Percentiles rank a stretch among this genome's conserved stretches.
Conservation (phyloP, 768 basidiomycete species). For the Pisolithus tinctorius region DNA sequence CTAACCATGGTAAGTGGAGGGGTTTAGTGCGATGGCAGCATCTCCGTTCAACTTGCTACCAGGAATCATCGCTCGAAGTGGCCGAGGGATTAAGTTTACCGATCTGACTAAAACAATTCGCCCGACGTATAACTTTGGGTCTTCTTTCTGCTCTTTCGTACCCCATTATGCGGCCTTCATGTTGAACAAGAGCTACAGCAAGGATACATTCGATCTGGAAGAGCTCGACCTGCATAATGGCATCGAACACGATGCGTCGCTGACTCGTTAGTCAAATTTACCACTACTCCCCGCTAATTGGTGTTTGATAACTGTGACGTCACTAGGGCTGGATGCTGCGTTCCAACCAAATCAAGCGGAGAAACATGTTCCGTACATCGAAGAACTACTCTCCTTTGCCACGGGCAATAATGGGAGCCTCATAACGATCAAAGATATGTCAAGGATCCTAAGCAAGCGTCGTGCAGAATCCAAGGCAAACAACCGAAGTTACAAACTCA, state of each 20-base stretch:
- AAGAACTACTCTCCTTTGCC: slow-evolving; percentile 53
- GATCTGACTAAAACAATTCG: slow-evolving; percentile 38
- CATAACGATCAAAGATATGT: slow-evolving; percentile 54
- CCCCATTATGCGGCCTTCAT: slow-evolving; percentile 53
- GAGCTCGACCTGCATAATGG: slow-evolving; percentile 72
- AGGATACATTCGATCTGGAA: slow-evolving; percentile 54
- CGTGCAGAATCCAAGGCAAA: slow-evolving; percentile 47
- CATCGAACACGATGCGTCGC: slow-evolving; percentile 30
- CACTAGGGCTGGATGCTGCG: slow-evolving; percentile 47
- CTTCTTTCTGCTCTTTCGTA: slow-evolving; percentile 62
- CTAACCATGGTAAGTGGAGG: slow-evolving; percentile 60
- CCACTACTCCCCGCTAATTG: too few relatives aligned
- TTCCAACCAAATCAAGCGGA: slow-evolving; percentile 45
- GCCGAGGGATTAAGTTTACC: slow-evolving; percentile 61
- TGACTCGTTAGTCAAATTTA: slow-evolving; percentile 22
- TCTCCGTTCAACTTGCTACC: neutral
- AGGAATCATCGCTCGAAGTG: slow-evolving; percentile 51
- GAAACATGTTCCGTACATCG: slow-evolving; percentile 44
- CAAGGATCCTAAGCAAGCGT: slow-evolving; percentile 51
- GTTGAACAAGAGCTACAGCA: slow-evolving; percentile 48
- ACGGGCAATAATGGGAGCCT: slow-evolving; percentile 47
- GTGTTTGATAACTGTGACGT: neutral
- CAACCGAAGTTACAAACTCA: slow-evolving; percentile 55
- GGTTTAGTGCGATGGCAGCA: neutral
- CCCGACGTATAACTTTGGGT: slow-evolving; percentile 60